Conservation (phyloP, 352 stramenopile species). For the Phytophthora tentaculata region DNA sequence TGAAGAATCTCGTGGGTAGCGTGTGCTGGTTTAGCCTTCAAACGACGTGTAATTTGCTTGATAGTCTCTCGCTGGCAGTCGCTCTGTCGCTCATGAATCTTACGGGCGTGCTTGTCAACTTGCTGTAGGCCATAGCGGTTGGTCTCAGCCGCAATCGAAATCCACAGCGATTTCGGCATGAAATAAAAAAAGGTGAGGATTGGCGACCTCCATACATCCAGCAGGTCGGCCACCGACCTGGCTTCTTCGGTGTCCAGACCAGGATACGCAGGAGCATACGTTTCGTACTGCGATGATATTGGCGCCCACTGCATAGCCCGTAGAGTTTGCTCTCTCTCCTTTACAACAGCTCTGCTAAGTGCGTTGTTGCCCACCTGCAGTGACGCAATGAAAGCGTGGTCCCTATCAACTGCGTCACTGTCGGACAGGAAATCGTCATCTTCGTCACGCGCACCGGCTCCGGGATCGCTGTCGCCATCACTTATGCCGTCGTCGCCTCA, state of each 20-base stretch:
- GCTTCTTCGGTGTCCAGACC: constrained; percentile 1
- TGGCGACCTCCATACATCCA: neutral
- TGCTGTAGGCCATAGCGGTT: constrained; percentile 34
- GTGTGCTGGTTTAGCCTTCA: constrained; percentile 19
- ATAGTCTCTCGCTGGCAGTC: neutral
- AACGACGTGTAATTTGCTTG: constrained; percentile 8
- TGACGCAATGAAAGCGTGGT: constrained; percentile 9
- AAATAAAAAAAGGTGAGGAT: constrained; percentile 37
- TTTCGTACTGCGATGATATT: constrained; percentile 2
- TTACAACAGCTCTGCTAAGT: neutral
- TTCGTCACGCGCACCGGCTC: neutral
- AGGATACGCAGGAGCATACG: neutral
- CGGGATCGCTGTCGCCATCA: neutral
- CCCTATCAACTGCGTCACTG: neutral
- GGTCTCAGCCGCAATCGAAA: constrained; percentile 12
- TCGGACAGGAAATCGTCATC: constrained; percentile 2
- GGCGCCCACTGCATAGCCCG: constrained; percentile 6
- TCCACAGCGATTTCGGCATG: constrained; percentile 21
- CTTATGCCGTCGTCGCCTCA: neutral
- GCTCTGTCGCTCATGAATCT: constrained; percentile 1
- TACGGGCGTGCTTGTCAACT: neutral
- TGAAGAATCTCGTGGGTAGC: constrained; percentile 22
- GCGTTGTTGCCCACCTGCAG: neutral
- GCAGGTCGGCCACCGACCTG: neutral
- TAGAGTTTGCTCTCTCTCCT: neutral